Percentiles rank a stretch among this genome's conserved stretches.
These are phyloP conservation scores for Irpex sp. DNA, from an alignment of 1,284 basidiomycete genomes.

Conservation along the genomic window DNA sequence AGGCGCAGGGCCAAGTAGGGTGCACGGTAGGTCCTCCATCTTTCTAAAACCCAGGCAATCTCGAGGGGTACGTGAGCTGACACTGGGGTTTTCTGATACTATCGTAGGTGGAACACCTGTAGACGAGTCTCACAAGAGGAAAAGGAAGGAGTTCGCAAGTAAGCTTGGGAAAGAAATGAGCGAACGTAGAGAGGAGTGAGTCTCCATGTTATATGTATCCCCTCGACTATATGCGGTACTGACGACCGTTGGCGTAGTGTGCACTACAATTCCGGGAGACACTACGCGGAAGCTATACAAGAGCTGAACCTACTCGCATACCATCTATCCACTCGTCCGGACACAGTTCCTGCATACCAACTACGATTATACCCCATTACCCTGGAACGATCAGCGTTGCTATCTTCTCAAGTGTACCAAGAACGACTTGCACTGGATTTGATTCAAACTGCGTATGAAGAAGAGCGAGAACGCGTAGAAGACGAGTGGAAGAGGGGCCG, in stretches of 20 bases:
- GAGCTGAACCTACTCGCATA: slow-evolving; percentile 51
- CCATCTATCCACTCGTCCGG: slow-evolving; percentile 64
- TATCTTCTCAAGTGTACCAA: slow-evolving; percentile 59
- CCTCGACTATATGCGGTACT: slow-evolving; percentile 6
- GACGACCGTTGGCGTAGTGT: slow-evolving; percentile 1
- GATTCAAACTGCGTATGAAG: slow-evolving; percentile 67
- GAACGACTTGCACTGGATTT: slow-evolving; percentile 61
- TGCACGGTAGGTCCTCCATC: slow-evolving; percentile 31
- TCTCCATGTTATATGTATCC: no score
- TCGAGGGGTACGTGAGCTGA: neutral
- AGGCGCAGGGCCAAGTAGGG: slow-evolving; percentile 36
- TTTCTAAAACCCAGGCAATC: neutral
- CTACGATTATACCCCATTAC: slow-evolving; percentile 68
- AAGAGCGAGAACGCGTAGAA: slow-evolving; percentile 71
- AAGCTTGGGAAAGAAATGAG: slow-evolving; percentile 67
- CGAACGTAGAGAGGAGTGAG: slow-evolving; percentile 73
- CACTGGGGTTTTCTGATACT: slow-evolving; percentile 2
- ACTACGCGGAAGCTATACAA: slow-evolving; percentile 54
- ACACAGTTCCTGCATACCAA: slow-evolving; percentile 58
- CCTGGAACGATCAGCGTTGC: slow-evolving; percentile 68
- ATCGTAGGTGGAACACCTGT: slow-evolving; percentile 13
- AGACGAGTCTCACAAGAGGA: slow-evolving; percentile 51
- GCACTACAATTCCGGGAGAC: slow-evolving; percentile 38
- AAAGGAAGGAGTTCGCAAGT: slow-evolving; percentile 62
- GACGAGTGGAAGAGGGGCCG: slow-evolving; percentile 74